Evolutionary conservation across 306 rosid species (phyloP), one percentile per base, ranked within the genome.

Genomic region (Quillaja saponaria): DNA sequence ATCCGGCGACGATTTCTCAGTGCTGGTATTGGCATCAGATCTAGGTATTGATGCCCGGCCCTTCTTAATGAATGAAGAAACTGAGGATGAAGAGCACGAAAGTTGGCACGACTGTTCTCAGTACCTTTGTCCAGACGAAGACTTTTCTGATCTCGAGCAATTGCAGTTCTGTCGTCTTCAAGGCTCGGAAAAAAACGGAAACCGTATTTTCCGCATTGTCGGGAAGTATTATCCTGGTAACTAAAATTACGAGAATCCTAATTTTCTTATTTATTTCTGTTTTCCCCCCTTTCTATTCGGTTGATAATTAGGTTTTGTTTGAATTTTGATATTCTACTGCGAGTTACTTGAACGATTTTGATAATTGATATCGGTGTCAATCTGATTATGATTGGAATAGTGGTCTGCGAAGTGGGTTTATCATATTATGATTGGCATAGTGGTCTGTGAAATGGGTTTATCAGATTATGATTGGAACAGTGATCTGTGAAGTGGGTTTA

Each of bases 151-250:
- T 75, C 99, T 92, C 68, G 95, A 92, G 15, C 71, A 50, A 13
- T 61, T 92, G 63, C 95, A 84, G 34, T 88, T 92, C 78, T 64
- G 84, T 13, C 60, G 78, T 33, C 71, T 79, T 21, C 86, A 92
- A 58, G 99, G 99, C 71, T 58, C 69, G 37, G 96, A 88, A 67
- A 88, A 81, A 62, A 45, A 52, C 37, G 90, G 87, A 2, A 66
- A 57, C 57, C 94, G 71, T 17, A 79, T 92, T 50, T 61, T 84
- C 61, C 96, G 99, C 49, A 41, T 92, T 20, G 87, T 92, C 2
- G 99, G 96, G 6, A 86, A 92, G 63, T 83, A 80, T 61, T 92
- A 75, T 74, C 99, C 99, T 0, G 98, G 95, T 90, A 84, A 79
- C 15, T 49, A 34, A n/a, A 34, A 46, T 34, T 28, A 12, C n/a